Evolutionary conservation across 2,329 filamentous ascomycete species (phyloP), one percentile per base, ranked within the genome.

Genomic region (Colletotrichum sojae): DNA sequence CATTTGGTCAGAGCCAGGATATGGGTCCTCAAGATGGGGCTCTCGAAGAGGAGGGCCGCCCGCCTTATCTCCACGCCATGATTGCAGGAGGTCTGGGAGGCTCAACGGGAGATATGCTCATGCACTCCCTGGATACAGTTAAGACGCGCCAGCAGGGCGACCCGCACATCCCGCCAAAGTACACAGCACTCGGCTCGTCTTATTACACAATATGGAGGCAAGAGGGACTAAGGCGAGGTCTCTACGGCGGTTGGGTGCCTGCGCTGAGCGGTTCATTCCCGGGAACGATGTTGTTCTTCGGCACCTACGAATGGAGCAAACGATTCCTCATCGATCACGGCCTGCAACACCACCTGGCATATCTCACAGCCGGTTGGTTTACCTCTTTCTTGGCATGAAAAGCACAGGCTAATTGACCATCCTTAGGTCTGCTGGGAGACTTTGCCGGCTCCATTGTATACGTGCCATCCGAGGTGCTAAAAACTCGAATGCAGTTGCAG

Each of bases 121-220:
- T 99, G 96, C 96, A 99, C 83, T 98, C 95, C 53, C 88, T 99
- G 77, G 96, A 99, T 81, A 99, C 96, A 1, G 96, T 99, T 76
- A 99, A 99, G 83, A 99, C 96, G 54, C 90, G 96, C 74, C 97
- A 99, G 80, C 96, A 99, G 82, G 96, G 95, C 76, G 96, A 98
- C 77, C 95, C 95, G 52, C 92, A 96, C 78, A 88, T 97, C 70
- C 96, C 96, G 22, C 92, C 96, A 1, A 97, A 93, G 82, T 99
- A 99, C 82, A 92, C 92, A 12, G 95, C 94, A 16, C 90, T 98
- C 80, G 93, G 92, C 46, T 93, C 92, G 67, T 96, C 95, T 4
- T 99, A 98, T 82, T 89, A 92, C 78, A 98, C 92, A 48, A 99
- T 99, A 77, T 92, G 93, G 81, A 90, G 94, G 64, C 95, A 99